phyloP scores from a whole-genome alignment of 495 filamentous ascomycete genomes.

The Glarea lozoyensis region DNA sequence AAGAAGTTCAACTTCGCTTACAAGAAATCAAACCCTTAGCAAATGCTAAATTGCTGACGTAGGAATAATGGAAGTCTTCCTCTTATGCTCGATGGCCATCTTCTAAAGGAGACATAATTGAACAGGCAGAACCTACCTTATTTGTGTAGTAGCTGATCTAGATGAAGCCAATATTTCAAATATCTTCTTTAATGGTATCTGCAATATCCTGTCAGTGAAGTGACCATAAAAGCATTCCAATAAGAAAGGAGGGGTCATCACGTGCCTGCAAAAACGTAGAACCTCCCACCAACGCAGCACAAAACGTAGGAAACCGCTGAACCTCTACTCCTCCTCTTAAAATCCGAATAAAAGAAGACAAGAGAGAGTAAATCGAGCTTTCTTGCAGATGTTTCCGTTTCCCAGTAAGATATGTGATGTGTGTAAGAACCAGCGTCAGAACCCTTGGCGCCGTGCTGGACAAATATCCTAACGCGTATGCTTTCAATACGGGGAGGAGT shows the following conservation, averaged over 20 bases:
- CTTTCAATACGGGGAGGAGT: constrained; percentile 55
- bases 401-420: constrained; percentile 35
- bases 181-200: constrained; percentile 25
- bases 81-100: too few species aligned
- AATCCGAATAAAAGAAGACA: constrained; percentile 32
- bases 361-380: constrained; percentile 28
- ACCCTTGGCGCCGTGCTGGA: constrained; percentile 61
- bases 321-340: constrained; percentile 36
- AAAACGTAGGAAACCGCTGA: constrained; percentile 73
- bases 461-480: constrained; percentile 68
- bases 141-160: neutral
- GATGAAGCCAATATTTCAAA: constrained; percentile 11
- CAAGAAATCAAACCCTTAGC: too few species aligned
- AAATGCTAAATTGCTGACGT: too few species aligned
- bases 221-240: constrained; percentile 5
- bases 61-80: too few species aligned
- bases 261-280: constrained; percentile 62
- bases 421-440: constrained; percentile 44
- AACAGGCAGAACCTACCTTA: neutral
- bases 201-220: neutral
- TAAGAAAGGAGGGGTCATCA: constrained; percentile 7
- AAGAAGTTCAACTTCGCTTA: too few species aligned
- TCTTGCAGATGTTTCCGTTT: constrained; percentile 35
- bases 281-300: constrained; percentile 65
- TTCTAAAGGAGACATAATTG: neutral